These are phyloP conservation scores for Phytopythium helicoides DNA, from an alignment of 352 stramenopile genomes.

Conservation along the genomic window DNA sequence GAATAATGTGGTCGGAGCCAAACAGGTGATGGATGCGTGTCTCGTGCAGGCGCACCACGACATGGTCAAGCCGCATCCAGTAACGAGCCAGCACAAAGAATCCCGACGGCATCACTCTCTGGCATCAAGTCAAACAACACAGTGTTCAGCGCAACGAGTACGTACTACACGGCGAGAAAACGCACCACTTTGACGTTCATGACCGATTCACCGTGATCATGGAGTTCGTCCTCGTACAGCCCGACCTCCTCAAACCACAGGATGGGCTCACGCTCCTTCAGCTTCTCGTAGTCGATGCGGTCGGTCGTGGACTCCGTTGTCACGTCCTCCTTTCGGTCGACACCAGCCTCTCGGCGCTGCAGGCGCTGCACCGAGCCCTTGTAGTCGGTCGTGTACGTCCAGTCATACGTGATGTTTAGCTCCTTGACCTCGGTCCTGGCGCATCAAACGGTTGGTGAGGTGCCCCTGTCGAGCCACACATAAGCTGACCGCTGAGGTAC, in stretches of 20 bases:
- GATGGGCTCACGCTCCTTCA: conserved; percentile 80
- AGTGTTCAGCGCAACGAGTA: background rate
- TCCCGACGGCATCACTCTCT: conserved; percentile 83
- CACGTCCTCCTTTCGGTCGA: conserved; percentile 27
- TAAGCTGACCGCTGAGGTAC: background rate
- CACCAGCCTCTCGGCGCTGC: conserved; percentile 12
- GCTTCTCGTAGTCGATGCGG: conserved; percentile 73
- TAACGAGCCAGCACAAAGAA: conserved; percentile 79
- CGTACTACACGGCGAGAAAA: no score
- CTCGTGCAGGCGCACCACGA: conserved; percentile 76
- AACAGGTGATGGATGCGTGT: conserved; percentile 85
- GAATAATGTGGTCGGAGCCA: conserved; percentile 64
- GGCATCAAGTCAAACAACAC: conserved; percentile 5
- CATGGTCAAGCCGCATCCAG: conserved; percentile 83
- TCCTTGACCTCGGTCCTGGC: conserved; percentile 78
- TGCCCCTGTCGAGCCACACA: background rate
- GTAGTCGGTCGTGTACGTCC: conserved; percentile 84
- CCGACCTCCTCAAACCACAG: conserved; percentile 82
- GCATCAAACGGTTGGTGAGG: no score
- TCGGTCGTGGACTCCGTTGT: conserved; percentile 41
- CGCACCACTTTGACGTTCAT: conserved; percentile 85
- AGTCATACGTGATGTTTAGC: conserved; percentile 81
- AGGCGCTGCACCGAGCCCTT: conserved; percentile 69
- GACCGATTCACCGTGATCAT: conserved; percentile 75
- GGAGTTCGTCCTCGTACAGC: conserved; percentile 81